These are phyloP conservation scores for Volvox africanus DNA, from an alignment of 139 green algal species.

Conservation along the genomic window DNA sequence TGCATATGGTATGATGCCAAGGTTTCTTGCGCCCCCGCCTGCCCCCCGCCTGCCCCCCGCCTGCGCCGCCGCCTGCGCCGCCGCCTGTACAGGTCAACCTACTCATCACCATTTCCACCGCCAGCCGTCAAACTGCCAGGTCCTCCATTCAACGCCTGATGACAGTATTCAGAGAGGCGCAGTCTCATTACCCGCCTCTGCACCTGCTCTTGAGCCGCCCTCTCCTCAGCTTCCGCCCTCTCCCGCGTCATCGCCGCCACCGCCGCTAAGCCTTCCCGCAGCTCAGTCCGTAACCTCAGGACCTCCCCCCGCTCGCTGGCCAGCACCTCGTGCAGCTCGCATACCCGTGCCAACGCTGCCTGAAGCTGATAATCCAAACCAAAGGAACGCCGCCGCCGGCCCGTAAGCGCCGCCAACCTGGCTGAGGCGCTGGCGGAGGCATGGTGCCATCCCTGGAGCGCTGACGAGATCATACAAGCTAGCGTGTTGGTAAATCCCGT, in stretches of 20 bases:
- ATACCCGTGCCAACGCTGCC: neutral
- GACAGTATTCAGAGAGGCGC: too few species aligned
- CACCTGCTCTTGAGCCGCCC: neutral
- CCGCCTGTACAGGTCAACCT: too few species aligned
- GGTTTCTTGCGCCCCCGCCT: too few species aligned
- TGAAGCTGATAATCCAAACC: neutral
- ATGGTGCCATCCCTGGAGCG: neutral
- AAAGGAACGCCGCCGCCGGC: neutral
- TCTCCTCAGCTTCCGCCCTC: neutral
- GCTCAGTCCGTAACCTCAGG: neutral
- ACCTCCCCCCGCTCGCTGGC: neutral
- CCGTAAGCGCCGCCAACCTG: neutral
- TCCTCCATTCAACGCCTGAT: too few species aligned
- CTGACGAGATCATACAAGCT: neutral
- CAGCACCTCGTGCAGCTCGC: neutral
- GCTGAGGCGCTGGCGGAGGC: neutral
- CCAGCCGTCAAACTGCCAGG: too few species aligned
- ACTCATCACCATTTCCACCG: too few species aligned
- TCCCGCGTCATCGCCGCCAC: neutral
- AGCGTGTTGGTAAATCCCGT: neutral
- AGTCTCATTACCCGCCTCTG: neutral
- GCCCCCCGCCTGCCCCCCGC: too few species aligned
- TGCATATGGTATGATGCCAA: too few species aligned
- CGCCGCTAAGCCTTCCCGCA: neutral
- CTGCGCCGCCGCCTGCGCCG: too few species aligned